These are phyloP conservation scores for Diaporthe humulicola DNA, from an alignment of 2,329 filamentous ascomycete species.

Conservation along the genomic window DNA sequence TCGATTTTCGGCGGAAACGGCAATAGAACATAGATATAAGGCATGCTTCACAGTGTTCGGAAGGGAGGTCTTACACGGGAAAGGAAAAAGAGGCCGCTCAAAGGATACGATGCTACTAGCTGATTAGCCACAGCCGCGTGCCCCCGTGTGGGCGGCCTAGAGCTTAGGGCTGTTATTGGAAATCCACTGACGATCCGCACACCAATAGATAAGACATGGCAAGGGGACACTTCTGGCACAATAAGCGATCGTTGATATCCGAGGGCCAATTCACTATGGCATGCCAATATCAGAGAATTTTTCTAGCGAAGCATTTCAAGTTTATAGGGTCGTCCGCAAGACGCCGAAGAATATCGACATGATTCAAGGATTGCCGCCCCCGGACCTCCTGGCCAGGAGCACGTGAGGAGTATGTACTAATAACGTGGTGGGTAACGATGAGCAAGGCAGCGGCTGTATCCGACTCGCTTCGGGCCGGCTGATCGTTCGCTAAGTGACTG, in stretches of 20 bases:
- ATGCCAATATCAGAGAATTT: background rate
- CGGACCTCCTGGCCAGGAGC: background rate
- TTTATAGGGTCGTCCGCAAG: background rate
- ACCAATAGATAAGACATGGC: background rate
- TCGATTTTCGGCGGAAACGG: slow-evolving; percentile 63
- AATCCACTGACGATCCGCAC: background rate
- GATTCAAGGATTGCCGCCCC: background rate
- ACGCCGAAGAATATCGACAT: background rate
- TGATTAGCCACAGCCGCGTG: background rate
- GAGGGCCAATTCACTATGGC: background rate
- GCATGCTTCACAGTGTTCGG: background rate
- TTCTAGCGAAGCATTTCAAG: background rate
- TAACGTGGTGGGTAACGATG: background rate
- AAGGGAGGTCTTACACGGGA: background rate
- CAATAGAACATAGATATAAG: slow-evolving; percentile 24
- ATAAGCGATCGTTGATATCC: background rate
- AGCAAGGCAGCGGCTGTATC: background rate
- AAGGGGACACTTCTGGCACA: background rate
- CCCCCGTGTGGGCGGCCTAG: background rate
- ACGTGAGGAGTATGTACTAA: background rate
- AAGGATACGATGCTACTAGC: background rate
- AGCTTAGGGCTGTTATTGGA: background rate
- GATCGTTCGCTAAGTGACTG: background rate
- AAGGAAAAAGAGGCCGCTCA: background rate
- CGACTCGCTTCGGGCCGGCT: slow-evolving; percentile 25